phyloP scores from a whole-genome alignment of 805 yeast genomes.

The Suhomyces kilbournensis region DNA sequence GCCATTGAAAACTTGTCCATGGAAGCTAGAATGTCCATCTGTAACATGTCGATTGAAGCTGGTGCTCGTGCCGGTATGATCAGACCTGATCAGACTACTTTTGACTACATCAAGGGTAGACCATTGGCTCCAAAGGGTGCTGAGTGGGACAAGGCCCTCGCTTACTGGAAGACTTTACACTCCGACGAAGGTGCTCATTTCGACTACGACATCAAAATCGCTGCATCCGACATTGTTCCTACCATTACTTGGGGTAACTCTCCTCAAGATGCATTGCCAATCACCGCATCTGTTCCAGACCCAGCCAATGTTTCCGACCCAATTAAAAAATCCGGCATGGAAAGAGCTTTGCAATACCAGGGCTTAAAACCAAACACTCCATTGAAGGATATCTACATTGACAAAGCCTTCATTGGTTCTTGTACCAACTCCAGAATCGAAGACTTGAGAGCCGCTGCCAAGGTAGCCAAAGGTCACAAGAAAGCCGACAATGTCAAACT shows the following conservation, averaged over 20 bases:
- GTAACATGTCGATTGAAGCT: constrained; percentile 98
- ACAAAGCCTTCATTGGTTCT: constrained; percentile 95
- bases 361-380: constrained; percentile 85
- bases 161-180: constrained; percentile 85
- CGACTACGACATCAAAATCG: constrained; percentile 77
- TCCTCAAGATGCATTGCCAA: constrained; percentile 97
- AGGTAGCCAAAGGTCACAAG: constrained; percentile 84
- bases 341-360: constrained; percentile 88
- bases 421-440: constrained; percentile 98
- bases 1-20: constrained; percentile 87
- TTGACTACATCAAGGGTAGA: constrained; percentile 85
- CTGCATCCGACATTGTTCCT: constrained; percentile 84
- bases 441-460: constrained; percentile 94
- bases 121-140: constrained; percentile 93
- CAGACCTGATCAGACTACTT: constrained; percentile 88
- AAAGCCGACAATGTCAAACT: constrained; percentile 77
- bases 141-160: constrained; percentile 92
- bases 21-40: constrained; percentile 99
- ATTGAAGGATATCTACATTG: constrained; percentile 69
- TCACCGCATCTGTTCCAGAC: constrained; percentile 86
- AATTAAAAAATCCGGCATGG: constrained; percentile 76
- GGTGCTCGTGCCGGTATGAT: constrained; percentile 99
- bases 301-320: constrained; percentile 73
- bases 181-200: constrained; percentile 89
- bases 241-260: constrained; percentile 99